Percentiles rank a stretch among this genome's conserved stretches.
Conservation (phyloP, 306 rosid species). For the Canavalia ensiformis region DNA sequence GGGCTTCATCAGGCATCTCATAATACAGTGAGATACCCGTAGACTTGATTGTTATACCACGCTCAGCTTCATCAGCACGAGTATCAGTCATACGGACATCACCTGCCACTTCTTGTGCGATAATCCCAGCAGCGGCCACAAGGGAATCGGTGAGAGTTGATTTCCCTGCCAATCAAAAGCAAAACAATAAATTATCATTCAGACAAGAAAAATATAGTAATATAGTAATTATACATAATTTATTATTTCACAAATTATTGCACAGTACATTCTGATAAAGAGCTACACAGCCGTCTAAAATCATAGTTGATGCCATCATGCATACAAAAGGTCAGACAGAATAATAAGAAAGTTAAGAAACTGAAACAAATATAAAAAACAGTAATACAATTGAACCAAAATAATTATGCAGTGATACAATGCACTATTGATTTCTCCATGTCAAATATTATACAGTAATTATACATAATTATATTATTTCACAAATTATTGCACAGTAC, state of each 20-base stretch:
- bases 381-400: too few species aligned
- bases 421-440: too few species aligned
- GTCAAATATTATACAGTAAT: too few species aligned
- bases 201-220: background rate
- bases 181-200: background rate
- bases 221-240: too few species aligned
- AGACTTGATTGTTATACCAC: constrained; percentile 94
- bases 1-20: constrained; percentile 68
- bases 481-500: too few species aligned
- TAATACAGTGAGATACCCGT: constrained; percentile 96
- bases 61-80: constrained; percentile 93
- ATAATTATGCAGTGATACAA: too few species aligned
- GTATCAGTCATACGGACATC: constrained; percentile 98
- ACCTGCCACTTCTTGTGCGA: constrained; percentile 92
- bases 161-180: constrained; percentile 57
- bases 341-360: too few species aligned
- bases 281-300: too few species aligned
- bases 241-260: background rate
- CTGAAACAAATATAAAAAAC: too few species aligned
- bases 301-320: too few species aligned
- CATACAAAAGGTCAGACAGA: too few species aligned
- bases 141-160: constrained; percentile 93
- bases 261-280: background rate
- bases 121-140: constrained; percentile 97
- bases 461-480: too few species aligned